These are phyloP conservation scores for Phytophthora cactorum DNA, from an alignment of 352 stramenopile genomes.

Conservation along the genomic window DNA sequence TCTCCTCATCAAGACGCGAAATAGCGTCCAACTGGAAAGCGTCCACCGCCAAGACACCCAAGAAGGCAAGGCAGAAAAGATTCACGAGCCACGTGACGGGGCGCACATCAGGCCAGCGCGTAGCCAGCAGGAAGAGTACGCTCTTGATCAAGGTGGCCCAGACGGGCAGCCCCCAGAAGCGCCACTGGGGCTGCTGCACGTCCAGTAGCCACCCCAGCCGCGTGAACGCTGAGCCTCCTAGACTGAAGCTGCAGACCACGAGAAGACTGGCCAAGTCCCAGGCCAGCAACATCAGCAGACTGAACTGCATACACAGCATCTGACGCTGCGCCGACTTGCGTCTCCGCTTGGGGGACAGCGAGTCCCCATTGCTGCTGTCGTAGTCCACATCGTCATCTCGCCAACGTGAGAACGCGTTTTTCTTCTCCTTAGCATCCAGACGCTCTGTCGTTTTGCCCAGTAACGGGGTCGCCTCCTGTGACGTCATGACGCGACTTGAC, in stretches of 20 bases:
- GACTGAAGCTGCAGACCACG: conserved; percentile 53
- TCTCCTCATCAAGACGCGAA: conserved; percentile 58
- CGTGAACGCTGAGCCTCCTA: conserved; percentile 49
- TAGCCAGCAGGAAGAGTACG: conserved; percentile 61
- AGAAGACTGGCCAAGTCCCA: conserved; percentile 63
- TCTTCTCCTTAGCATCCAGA: conserved; percentile 36
- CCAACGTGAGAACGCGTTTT: conserved; percentile 58
- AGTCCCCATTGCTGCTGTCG: conserved; percentile 9
- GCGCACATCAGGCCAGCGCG: conserved; percentile 48
- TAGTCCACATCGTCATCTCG: conserved; percentile 45
- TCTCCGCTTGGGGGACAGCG: conserved; percentile 20
- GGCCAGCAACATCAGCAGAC: conserved; percentile 60
- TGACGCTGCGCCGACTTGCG: conserved; percentile 49
- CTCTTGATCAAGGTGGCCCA: conserved; percentile 68
- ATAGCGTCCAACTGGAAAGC: conserved; percentile 78
- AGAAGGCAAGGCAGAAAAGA: conserved; percentile 57
- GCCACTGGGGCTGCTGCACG: conserved; percentile 52
- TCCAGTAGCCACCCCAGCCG: conserved; percentile 56
- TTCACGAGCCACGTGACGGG: conserved; percentile 55
- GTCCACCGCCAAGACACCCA: conserved; percentile 71
- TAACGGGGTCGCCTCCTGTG: conserved; percentile 47
- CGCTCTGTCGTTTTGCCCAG: conserved; percentile 30
- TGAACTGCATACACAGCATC: conserved; percentile 76
- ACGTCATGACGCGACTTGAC: conserved; percentile 10
- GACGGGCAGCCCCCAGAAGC: conserved; percentile 79